Evolutionary conservation across 1,284 basidiomycete species (phyloP), one percentile per base, ranked within the genome.

Genomic region (Heterobasidion occidentale): DNA sequence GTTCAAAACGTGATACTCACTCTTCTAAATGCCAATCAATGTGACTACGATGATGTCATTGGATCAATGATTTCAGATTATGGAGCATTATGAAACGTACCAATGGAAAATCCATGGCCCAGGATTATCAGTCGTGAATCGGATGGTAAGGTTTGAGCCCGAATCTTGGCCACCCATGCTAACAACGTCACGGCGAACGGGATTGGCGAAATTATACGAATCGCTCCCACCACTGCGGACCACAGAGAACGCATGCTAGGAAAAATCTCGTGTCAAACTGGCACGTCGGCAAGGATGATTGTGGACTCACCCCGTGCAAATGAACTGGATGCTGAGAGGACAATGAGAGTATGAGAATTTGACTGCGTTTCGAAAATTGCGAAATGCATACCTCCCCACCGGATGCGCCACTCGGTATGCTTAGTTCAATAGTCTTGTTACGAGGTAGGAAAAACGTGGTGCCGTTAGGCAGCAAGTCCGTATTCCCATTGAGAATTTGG

Each of bases 371-470:
- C 20, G 54, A 36, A 19, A 9, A 20, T 11, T 14, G 19, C 7
- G 35, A n/a, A 20, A 45, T 36, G 42, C 62, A 46, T 35, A 66
- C 61, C 34, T 64, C 64, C 17, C 62, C 61, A 36, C 68, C 68
- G 33, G 61, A 58, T 7, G 56, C 60, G 15, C 60, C 53, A 3
- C 62, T 68, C 15, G 70, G 68, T 42, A 75, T 61, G 2, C 67
- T 65, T 9, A 75, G 36, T 58, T 75, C 68, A 33, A 74, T 68
- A 7, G 65, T 65, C 48, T 66, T 66, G 58, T 73, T 67, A 34
- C 54, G 56, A 2, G 66, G 66, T 2, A 72, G 60, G 36, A 45
- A 36, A 47, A 68, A 68, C 3, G 73, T 60, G 19, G 63, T 65
- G 20, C 70, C 68, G 1, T 56, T 17, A 3, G 71, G 69, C 2